Evolutionary conservation across 768 basidiomycete species (phyloP).

Genomic region (Vararia minispora): DNA sequence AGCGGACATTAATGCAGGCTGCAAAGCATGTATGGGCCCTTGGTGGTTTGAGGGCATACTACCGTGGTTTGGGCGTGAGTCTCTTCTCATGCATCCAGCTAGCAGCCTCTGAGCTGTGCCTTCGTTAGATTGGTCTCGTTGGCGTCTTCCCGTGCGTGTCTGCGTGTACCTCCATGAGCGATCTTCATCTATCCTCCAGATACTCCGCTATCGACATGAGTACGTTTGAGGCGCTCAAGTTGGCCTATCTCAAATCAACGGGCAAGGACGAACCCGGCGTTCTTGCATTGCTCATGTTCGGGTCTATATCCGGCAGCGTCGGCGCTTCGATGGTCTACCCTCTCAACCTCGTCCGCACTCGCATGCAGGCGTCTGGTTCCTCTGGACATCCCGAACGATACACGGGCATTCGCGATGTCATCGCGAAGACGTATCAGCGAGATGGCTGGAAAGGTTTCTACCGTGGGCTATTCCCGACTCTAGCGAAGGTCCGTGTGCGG

Average conservation of each 20-base stretch:
- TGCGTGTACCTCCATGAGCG: neutral
- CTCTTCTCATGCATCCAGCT: too few species aligned
- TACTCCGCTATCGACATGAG: slow-evolving; percentile 97
- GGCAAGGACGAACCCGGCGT: slow-evolving; percentile 85
- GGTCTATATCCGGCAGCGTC: slow-evolving; percentile 86
- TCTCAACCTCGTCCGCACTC: slow-evolving; percentile 83
- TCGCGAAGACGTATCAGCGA: slow-evolving; percentile 60
- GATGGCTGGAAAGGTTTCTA: slow-evolving; percentile 96
- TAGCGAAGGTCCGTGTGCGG: slow-evolving; percentile 82
- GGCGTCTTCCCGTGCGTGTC: slow-evolving; percentile 86
- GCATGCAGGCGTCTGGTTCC: slow-evolving; percentile 93
- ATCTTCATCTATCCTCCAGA: slow-evolving; percentile 24
- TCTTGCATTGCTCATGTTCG: slow-evolving; percentile 79
- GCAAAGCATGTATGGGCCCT: slow-evolving; percentile 65
- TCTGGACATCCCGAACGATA: slow-evolving; percentile 90
- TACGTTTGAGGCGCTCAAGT: slow-evolving; percentile 92
- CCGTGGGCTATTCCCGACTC: slow-evolving; percentile 80
- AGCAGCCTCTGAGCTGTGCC: slow-evolving; percentile 8
- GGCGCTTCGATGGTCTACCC: slow-evolving; percentile 94
- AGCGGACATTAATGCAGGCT: slow-evolving; percentile 48
- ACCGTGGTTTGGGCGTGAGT: slow-evolving; percentile 82
- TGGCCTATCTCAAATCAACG: slow-evolving; percentile 79
- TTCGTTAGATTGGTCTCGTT: slow-evolving; percentile 85
- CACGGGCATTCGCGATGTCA: slow-evolving; percentile 80
- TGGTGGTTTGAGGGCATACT: slow-evolving; percentile 77